Evolutionary conservation across 2,329 filamentous ascomycete species (phyloP).

Genomic region (Pseudocercospora macadamiae): DNA sequence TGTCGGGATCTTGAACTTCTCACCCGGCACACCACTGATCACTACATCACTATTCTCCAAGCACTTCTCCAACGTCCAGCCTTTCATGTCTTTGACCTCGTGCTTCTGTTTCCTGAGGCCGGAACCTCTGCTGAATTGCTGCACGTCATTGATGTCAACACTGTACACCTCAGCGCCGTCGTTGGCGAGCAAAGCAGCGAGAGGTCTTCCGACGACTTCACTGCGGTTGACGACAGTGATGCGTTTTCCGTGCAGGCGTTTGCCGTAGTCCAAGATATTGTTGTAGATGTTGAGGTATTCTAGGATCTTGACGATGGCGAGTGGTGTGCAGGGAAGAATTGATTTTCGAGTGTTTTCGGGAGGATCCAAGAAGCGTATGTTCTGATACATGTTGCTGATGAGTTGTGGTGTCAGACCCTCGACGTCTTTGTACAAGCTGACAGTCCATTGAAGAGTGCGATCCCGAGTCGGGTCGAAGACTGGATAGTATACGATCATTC

Average conservation of each 20-base stretch:
- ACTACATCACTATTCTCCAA: constrained; percentile 90
- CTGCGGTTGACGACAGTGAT: constrained; percentile 96
- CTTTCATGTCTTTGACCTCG: constrained; percentile 81
- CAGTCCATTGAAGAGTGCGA: constrained; percentile 93
- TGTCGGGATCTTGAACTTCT: constrained; percentile 86
- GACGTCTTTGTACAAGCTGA: constrained; percentile 88
- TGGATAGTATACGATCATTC: constrained; percentile 97
- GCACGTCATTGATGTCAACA: constrained; percentile 87
- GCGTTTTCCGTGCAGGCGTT: constrained; percentile 88
- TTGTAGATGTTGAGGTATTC: constrained; percentile 98
- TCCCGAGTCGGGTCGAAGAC: constrained; percentile 92
- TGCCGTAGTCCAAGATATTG: constrained; percentile 86
- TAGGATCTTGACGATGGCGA: constrained; percentile 95
- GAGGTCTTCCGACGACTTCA: constrained; percentile 90
- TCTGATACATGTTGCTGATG: constrained; percentile 99
- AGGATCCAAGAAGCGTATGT: constrained; percentile 88
- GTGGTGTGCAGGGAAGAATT: constrained; percentile 90
- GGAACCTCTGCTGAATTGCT: constrained; percentile 86
- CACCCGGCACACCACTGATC: constrained; percentile 86
- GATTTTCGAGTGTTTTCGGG: constrained; percentile 80
- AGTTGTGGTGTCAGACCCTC: constrained; percentile 92
- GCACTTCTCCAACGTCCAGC: constrained; percentile 77
- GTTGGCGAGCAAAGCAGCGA: constrained; percentile 91
- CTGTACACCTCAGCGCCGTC: constrained; percentile 95
- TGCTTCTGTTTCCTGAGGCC: constrained; percentile 85